Percentiles rank a stretch among this genome's conserved stretches.
phyloP scores from a whole-genome alignment of 108 stramenopile genomes.

The Nannochloropsis granulata region DNA sequence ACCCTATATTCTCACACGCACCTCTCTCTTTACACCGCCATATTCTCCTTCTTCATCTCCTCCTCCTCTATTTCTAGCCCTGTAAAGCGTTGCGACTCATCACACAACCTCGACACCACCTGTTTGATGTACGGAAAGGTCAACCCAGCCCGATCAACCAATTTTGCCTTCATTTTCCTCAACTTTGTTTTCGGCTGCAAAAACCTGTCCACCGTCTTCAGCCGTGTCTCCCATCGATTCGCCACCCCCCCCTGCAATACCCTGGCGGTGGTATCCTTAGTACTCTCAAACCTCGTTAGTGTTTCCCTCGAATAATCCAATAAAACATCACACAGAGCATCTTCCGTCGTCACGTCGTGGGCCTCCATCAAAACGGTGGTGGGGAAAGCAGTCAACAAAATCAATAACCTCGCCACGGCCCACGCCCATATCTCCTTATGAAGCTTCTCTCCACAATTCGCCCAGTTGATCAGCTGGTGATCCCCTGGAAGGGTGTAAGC shows the following conservation, averaged over 20 bases:
- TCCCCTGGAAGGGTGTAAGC: not conserved
- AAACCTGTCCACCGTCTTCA: constrained; percentile 9
- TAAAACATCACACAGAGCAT: constrained; percentile 11
- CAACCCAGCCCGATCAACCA: constrained; percentile 1
- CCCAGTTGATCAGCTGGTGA: not conserved
- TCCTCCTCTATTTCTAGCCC: not conserved
- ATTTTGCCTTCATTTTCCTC: not conserved
- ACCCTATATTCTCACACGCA: not conserved
- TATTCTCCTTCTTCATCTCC: not conserved
- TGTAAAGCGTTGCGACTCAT: constrained; percentile 3
- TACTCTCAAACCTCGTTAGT: constrained; percentile 15
- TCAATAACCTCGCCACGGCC: constrained; percentile 24
- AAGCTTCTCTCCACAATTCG: not conserved
- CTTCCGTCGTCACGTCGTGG: constrained; percentile 24
- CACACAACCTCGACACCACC: constrained; percentile 4
- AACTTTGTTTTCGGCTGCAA: not conserved
- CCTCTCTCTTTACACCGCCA: not conserved
- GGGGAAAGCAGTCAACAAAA: not conserved
- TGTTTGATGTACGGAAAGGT: not conserved
- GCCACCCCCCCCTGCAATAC: constrained; percentile 31
- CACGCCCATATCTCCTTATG: constrained; percentile 17
- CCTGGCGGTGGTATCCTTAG: constrained; percentile 17
- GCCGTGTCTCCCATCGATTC: constrained; percentile 31
- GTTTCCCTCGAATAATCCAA: constrained; percentile 17
- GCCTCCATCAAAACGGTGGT: constrained; percentile 6